Evolutionary conservation across 2,329 filamentous ascomycete genomes (phyloP).

Genomic region (Cercospora zeina): DNA sequence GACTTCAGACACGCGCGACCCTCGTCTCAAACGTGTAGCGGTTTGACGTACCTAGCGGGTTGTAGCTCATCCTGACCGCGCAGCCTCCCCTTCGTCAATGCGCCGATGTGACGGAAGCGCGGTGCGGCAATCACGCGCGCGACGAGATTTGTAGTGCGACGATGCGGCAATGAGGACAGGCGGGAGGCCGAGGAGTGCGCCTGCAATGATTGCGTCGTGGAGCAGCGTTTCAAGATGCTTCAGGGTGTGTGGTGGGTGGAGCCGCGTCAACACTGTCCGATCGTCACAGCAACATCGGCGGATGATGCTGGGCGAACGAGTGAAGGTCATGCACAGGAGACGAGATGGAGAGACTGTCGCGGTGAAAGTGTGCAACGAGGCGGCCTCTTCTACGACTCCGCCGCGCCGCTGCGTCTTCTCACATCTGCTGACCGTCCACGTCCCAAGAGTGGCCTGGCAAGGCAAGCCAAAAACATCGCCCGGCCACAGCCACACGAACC

Average conservation of each 20-base stretch:
- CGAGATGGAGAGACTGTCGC: neutral
- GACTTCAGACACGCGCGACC: slow-evolving; percentile 1
- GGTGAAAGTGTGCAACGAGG: neutral
- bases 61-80: slow-evolving; percentile 30
- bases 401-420: neutral
- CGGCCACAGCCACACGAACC: slow-evolving; percentile 14
- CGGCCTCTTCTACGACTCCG: neutral
- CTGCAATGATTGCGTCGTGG: slow-evolving; percentile 22
- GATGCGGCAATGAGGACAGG: neutral
- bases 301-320: neutral
- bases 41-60: slow-evolving; percentile 30
- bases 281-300: slow-evolving; percentile 14
- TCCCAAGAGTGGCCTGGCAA: neutral
- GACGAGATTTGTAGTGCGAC: slow-evolving; percentile 1
- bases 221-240: slow-evolving; percentile 11
- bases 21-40: slow-evolving; percentile 17
- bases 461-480: slow-evolving; percentile 11
- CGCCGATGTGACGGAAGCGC: slow-evolving; percentile 15
- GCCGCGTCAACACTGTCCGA: slow-evolving; percentile 7
- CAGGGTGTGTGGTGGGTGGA: slow-evolving; percentile 11
- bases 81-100: slow-evolving; percentile 3
- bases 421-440: slow-evolving; percentile 8
- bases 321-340: neutral
- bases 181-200: slow-evolving; percentile 14
- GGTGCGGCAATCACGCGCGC: slow-evolving; percentile 8